Percentiles rank a stretch among this genome's conserved stretches.
Conservation (phyloP, 148 eudicot species). For the Chenopodium album region DNA sequence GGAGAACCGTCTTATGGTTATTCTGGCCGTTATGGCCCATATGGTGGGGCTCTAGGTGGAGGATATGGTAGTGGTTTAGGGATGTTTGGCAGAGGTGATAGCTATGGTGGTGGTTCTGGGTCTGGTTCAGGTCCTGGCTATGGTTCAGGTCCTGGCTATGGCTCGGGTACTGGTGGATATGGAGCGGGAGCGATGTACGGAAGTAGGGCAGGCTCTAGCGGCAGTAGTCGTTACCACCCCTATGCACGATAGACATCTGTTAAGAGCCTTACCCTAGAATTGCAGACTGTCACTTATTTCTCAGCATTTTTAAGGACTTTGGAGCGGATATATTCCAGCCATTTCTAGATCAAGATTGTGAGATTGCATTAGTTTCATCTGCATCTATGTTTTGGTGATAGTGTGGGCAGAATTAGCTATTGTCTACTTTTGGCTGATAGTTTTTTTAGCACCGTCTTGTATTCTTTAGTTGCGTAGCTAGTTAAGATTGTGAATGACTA, state of each 20-base stretch:
- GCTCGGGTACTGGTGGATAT: conserved; percentile 36
- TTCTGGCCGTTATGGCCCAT: conserved; percentile 41
- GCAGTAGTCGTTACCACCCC: conserved; percentile 56
- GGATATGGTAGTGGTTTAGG: conserved; percentile 43
- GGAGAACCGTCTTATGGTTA: conserved; percentile 47
- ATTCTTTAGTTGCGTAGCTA: conserved; percentile 16
- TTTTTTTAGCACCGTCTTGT: conserved; percentile 13
- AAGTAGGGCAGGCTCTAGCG: conserved; percentile 66
- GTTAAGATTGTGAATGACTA: conserved; percentile 23
- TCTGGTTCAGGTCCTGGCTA: conserved; percentile 51
- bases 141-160: conserved; percentile 35
- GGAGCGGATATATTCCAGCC: conserved; percentile 17
- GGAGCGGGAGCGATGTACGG: conserved; percentile 58
- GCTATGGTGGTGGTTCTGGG: conserved; percentile 43
- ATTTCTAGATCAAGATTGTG: conserved; percentile 36
- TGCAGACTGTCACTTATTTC: conserved; percentile 18
- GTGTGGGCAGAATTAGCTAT: conserved; percentile 9
- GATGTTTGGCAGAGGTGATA: conserved; percentile 43
- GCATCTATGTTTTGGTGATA: conserved; percentile 17
- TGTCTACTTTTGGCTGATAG: not conserved
- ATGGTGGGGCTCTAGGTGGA: conserved; percentile 39
- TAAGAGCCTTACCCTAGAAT: conserved; percentile 33
- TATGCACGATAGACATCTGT: conserved; percentile 42
- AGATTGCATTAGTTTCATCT: conserved; percentile 33
- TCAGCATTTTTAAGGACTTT: conserved; percentile 28